These are phyloP conservation scores for Antarctomyces pellizariae DNA, from an alignment of 495 filamentous ascomycete genomes.

Conservation along the genomic window DNA sequence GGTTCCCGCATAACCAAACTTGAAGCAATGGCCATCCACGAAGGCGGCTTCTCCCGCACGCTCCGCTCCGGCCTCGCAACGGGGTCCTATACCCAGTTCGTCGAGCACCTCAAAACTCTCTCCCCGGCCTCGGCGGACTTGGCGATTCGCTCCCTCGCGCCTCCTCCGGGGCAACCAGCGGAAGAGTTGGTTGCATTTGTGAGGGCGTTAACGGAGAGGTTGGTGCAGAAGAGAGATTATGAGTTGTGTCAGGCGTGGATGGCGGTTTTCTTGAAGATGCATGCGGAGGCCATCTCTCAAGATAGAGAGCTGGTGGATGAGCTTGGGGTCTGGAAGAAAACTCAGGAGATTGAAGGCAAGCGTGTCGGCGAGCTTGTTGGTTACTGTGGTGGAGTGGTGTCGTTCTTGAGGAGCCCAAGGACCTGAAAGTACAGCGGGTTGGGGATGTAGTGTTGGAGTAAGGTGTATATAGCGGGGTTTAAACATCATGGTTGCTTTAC, in stretches of 20 bases:
- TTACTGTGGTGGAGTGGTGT: slow-evolving; percentile 72
- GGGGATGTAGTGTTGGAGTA: not conserved
- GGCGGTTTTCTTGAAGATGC: slow-evolving; percentile 65
- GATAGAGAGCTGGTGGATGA: slow-evolving; percentile 20
- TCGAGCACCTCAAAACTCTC: slow-evolving; percentile 56
- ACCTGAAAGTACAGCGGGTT: slow-evolving; percentile 12
- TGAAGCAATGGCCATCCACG: slow-evolving; percentile 13
- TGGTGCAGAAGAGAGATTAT: slow-evolving; percentile 51
- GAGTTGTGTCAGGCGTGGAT: slow-evolving; percentile 94
- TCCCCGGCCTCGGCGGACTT: slow-evolving; percentile 64
- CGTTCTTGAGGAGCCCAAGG: slow-evolving; percentile 51
- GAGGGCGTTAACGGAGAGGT: slow-evolving; percentile 39
- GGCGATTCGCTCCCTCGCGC: slow-evolving; percentile 59
- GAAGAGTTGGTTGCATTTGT: slow-evolving; percentile 49
- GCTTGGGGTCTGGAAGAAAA: slow-evolving; percentile 37
- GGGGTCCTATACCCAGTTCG: too few relatives aligned
- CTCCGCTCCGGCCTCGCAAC: slow-evolving; percentile 23
- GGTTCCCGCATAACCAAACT: slow-evolving; percentile 30
- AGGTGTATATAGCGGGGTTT: too few relatives aligned
- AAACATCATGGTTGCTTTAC: too few relatives aligned
- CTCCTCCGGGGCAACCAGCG: slow-evolving; percentile 18
- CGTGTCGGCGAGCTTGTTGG: slow-evolving; percentile 58
- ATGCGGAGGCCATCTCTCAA: slow-evolving; percentile 32
- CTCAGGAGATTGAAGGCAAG: slow-evolving; percentile 40
- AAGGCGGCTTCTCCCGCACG: slow-evolving; percentile 32